Evolutionary conservation across 2,329 filamentous ascomycete genomes (phyloP), one percentile per base, ranked within the genome.

Genomic region (Westerdykella sp.): DNA sequence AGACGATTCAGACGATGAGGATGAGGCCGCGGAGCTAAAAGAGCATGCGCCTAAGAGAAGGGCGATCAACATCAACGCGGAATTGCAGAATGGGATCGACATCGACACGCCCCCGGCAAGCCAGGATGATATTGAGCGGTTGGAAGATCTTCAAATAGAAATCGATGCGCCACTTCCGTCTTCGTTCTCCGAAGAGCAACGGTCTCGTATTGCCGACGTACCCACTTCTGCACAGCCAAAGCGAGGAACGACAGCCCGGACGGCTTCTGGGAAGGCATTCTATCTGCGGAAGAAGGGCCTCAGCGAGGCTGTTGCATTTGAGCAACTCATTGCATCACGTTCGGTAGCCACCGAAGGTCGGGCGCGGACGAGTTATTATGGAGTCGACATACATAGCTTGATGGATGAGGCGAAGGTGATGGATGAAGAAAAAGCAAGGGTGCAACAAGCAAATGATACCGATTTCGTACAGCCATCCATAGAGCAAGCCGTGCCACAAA

Each of bases 331-430:
- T 3, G 83, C 84, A 16, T 76, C 80, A 10, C 74, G 84, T 39
- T 87, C 84, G 5, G 78, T 70, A 43, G 81, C 77, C 1, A 78
- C 56, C 3, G 59, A 83, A 44, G 83, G 84, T 2, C 75, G 81
- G 45, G 85, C 85, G 2, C 80, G 79, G 56, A 80, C 80, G 54
- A 84, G 83, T 55, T 97, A 90, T 68, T 98, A 95, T 63, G 93
- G 93, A 9, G 84, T 98, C 51, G 84, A 95, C 37, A 93, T 98
- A 28, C 89, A 96, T 65, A 75, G 81, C 43, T 71, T 98, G 32
- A 77, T 97, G 44, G 83, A 86, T 44, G 77, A 84, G 13, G 85
- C 85, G 3, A 72, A 79, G 41, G 76, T 77, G 15, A 80, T 88
- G 48, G 68, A 77, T 9, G 69, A 73, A 31, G 66, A 68, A 56